Base-by-base conservation (phyloP, 768 basidiomycete genomes). In the Lentinula guzmanii region DNA sequence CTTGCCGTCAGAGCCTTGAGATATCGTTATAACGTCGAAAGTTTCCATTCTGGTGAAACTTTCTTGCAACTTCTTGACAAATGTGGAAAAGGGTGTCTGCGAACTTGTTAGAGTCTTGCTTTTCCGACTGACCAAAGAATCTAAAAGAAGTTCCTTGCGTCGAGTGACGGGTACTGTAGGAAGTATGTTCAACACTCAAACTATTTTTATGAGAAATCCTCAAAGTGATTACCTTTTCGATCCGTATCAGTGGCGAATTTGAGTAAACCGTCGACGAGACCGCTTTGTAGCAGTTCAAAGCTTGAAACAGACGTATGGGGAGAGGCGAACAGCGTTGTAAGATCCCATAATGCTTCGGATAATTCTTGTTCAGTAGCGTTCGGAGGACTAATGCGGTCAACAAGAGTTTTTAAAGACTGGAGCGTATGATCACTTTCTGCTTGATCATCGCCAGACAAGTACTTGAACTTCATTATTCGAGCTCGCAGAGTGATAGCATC, bases 31-130 rank as follows among this genome's bases (percentile, higher is more conserved):
- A 7, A 99, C 97, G 43, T 98, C 95, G 64, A 97, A 98, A 13
- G 87, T 87, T 70, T 99, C 97, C 86, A 98, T 90, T 65, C 94
- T 79, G 10, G 97, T 97, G 24, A 99, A 74, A 70, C 90, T 92
- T 74, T 99, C 97, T 72, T 98, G 97, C 37, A 99, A 74, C 65
- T 96, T 95, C 80, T 96, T 98, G 58, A 98, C 93, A 37, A 99
- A 82, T 9, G 89, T 80, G 1, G 86, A 73, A 45, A 97, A 86
- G 0, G 84, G 85, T 7, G 81, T 86, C 71, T 83, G 86, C 24
- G 68, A 75, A 56, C 72, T 70, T 41, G 62, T 75, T 58, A 81
- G 62, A 7, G 70, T 73, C 65, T 80, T 84, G 31, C 76, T 71
- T 64, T 79, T 77, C 45, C 82, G 81, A 31, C 77, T 75, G 35